Evolutionary conservation across 768 basidiomycete species (phyloP).

Genomic region (Russula sp.): DNA sequence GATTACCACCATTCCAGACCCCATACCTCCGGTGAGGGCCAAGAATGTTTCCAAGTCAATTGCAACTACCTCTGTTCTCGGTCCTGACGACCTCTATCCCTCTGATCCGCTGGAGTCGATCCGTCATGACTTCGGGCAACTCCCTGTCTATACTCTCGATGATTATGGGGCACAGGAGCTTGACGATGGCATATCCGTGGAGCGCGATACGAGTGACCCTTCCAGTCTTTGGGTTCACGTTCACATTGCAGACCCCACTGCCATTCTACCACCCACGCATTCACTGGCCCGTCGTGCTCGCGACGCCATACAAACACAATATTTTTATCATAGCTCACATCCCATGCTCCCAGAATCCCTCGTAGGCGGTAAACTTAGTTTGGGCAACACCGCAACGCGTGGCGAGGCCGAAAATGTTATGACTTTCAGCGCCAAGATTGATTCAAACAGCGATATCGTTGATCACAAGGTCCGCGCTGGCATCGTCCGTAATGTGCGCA

Average conservation of each 20-base stretch:
- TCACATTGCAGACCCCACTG: slow-evolving; percentile 91
- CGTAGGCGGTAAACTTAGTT: slow-evolving; percentile 45
- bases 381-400: slow-evolving; percentile 35
- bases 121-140: slow-evolving; percentile 80
- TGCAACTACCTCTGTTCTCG: slow-evolving; percentile 29
- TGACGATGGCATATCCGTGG: slow-evolving; percentile 89
- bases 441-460: slow-evolving; percentile 52
- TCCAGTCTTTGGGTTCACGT: slow-evolving; percentile 74
- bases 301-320: slow-evolving; percentile 45
- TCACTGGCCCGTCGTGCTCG: slow-evolving; percentile 53
- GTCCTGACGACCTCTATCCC: slow-evolving; percentile 59
- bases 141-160: slow-evolving; percentile 85
- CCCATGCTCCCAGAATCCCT: slow-evolving; percentile 69
- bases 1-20: neutral
- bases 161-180: slow-evolving; percentile 74
- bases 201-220: slow-evolving; percentile 54
- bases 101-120: slow-evolving; percentile 60
- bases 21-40: neutral
- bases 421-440: slow-evolving; percentile 74
- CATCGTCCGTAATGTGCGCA: slow-evolving; percentile 60
- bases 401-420: slow-evolving; percentile 51
- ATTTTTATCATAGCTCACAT: slow-evolving; percentile 57
- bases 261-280: slow-evolving; percentile 67
- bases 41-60: neutral
- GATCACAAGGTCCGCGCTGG: slow-evolving; percentile 70